A percentile compares a stretch with the other conserved stretches of the same genome.
Conservation (phyloP, 2,329 filamentous ascomycete species). For the Xylaria sp. region DNA sequence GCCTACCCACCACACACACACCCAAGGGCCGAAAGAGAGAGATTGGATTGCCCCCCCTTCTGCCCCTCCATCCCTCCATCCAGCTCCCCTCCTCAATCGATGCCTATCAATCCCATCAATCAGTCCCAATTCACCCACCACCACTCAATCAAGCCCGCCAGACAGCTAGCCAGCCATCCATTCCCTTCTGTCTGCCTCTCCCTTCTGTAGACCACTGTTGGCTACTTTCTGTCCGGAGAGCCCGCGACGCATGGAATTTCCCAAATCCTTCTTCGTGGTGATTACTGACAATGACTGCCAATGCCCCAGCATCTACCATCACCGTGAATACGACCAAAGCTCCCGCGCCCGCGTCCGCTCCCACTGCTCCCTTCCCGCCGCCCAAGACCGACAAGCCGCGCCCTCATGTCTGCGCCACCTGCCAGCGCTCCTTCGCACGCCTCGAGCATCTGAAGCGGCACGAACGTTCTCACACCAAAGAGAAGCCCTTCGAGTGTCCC, state of each 20-base stretch:
- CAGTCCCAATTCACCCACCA: neutral
- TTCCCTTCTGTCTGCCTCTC: slow-evolving; percentile 15
- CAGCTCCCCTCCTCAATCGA: slow-evolving; percentile 36
- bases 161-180: slow-evolving; percentile 5
- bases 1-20: slow-evolving; percentile 13
- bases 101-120: slow-evolving; percentile 21
- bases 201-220: slow-evolving; percentile 7
- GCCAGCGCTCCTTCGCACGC: slow-evolving; percentile 90
- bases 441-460: slow-evolving; percentile 97
- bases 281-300: slow-evolving; percentile 43
- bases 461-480: slow-evolving; percentile 76
- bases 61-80: slow-evolving; percentile 35
- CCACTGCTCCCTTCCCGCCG: slow-evolving; percentile 68
- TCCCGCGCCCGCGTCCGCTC: slow-evolving; percentile 43
- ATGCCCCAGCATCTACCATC: slow-evolving; percentile 54
- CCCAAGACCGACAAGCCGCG: slow-evolving; percentile 98
- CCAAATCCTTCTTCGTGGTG: slow-evolving; percentile 26
- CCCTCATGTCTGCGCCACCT: slow-evolving; percentile 93
- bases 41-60: slow-evolving; percentile 34
- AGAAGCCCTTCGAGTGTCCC: slow-evolving; percentile 98
- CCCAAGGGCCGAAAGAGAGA: slow-evolving; percentile 12
- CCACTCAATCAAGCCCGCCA: slow-evolving; percentile 11
- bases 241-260: slow-evolving; percentile 35
- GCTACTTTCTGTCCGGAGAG: slow-evolving; percentile 29
- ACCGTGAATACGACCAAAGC: slow-evolving; percentile 49